Conservation (phyloP, 768 basidiomycete genomes). For the Tulasnella sp. region DNA sequence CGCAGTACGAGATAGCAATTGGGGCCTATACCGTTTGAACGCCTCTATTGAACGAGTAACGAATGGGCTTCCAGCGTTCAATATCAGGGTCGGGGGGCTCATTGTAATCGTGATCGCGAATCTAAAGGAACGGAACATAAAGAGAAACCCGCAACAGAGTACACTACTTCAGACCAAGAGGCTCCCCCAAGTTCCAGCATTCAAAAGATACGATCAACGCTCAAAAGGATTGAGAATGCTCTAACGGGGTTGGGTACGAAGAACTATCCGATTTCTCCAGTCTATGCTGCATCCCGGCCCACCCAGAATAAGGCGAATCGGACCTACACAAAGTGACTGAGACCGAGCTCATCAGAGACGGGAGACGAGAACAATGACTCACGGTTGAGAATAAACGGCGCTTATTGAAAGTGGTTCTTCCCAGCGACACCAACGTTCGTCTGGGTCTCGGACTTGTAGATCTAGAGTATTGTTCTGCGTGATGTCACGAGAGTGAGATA, state of each 20-base stretch:
- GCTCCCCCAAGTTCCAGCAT: not conserved
- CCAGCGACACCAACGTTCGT: not conserved
- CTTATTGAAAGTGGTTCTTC: not conserved
- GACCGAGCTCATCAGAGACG: not conserved
- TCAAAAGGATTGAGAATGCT: no score
- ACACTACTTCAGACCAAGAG: not conserved
- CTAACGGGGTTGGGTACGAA: rapidly evolving
- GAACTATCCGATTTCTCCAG: not conserved
- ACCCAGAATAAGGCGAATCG: not conserved
- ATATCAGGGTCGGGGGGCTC: no score
- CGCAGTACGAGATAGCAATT: not conserved
- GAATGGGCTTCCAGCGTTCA: no score
- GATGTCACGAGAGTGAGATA: no score
- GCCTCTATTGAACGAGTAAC: no score
- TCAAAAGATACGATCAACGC: not conserved
- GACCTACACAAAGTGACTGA: not conserved
- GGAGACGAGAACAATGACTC: not conserved
- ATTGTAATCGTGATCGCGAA: no score
- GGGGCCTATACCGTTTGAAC: not conserved
- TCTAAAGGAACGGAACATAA: no score
- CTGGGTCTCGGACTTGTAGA: not conserved
- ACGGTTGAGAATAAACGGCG: not conserved
- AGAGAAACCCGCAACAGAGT: no score
- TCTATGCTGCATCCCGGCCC: not conserved
- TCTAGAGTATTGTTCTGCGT: not conserved